These are phyloP conservation scores for Aspergillus caelatus DNA, from an alignment of 2,329 filamentous ascomycete genomes.

Conservation along the genomic window DNA sequence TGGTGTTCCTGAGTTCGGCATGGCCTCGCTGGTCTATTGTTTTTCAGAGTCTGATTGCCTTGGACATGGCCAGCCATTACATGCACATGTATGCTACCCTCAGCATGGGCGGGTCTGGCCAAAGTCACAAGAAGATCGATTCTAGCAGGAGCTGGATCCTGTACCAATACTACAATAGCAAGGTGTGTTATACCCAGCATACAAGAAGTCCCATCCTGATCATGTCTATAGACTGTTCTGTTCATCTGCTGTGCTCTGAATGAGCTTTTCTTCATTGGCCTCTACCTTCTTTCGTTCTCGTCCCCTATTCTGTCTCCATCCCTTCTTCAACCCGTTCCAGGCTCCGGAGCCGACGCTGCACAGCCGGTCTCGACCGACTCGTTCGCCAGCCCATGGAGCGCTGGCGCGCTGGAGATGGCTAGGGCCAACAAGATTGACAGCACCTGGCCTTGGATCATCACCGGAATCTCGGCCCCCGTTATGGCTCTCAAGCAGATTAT, in stretches of 20 bases:
- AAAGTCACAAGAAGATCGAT: slow-evolving; percentile 93
- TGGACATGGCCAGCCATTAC: slow-evolving; percentile 95
- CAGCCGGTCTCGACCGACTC: slow-evolving; percentile 70
- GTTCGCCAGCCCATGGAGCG: slow-evolving; percentile 88
- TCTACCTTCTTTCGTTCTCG: slow-evolving; percentile 97
- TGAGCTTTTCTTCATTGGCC: slow-evolving; percentile 95
- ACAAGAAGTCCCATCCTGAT: slow-evolving; percentile 14
- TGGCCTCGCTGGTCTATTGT: slow-evolving; percentile 93
- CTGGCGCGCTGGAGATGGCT: slow-evolving; percentile 87
- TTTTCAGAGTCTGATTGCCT: slow-evolving; percentile 88
- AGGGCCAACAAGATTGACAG: slow-evolving; percentile 91
- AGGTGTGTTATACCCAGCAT: slow-evolving; percentile 60
- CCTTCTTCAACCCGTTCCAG: slow-evolving; percentile 61
- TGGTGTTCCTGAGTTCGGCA: slow-evolving; percentile 92
- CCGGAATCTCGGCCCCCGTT: slow-evolving; percentile 76
- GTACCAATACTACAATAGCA: slow-evolving; percentile 97
- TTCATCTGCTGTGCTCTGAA: slow-evolving; percentile 90
- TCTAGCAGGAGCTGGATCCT: slow-evolving; percentile 84
- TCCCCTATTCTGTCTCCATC: slow-evolving; percentile 86
- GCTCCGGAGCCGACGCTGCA: slow-evolving; percentile 59
- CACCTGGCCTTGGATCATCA: slow-evolving; percentile 76
- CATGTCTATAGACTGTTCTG: slow-evolving; percentile 69
- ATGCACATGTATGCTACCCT: slow-evolving; percentile 99
- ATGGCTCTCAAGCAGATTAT: slow-evolving; percentile 93
- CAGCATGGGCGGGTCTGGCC: slow-evolving; percentile 76